phyloP scores from a whole-genome alignment of 495 filamentous ascomycete species.

The Oleoguttula mirabilis region DNA sequence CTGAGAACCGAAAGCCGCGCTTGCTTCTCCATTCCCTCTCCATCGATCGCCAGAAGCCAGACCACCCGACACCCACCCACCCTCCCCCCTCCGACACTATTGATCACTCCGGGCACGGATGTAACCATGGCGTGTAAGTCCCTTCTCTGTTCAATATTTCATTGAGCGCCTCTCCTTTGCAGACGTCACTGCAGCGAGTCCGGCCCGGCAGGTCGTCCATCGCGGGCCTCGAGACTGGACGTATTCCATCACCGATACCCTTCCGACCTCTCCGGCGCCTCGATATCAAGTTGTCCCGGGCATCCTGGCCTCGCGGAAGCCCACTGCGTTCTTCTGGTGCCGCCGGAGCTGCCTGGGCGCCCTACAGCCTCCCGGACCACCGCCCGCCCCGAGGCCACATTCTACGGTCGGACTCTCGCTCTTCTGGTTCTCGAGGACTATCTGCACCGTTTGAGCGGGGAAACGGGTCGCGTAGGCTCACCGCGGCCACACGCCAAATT shows the following conservation, averaged over 20 bases:
- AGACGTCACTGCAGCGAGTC: too few relatives aligned
- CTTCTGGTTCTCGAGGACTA: background rate
- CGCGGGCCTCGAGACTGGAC: conserved; percentile 4
- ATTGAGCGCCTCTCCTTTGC: too few relatives aligned
- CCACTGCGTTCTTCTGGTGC: background rate
- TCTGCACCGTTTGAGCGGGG: conserved; percentile 9
- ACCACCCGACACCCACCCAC: too few relatives aligned
- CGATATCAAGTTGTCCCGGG: conserved; percentile 1
- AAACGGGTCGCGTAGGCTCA: conserved; percentile 23
- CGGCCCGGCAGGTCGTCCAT: conserved; percentile 7
- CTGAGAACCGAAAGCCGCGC: too few relatives aligned
- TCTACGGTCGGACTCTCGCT: conserved; percentile 11
- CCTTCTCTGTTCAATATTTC: too few relatives aligned
- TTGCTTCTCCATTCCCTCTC: too few relatives aligned
- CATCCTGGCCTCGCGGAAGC: conserved; percentile 2
- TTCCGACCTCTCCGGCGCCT: background rate
- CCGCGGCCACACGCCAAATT: conserved; percentile 7
- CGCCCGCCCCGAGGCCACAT: conserved; percentile 7
- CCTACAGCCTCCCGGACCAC: conserved; percentile 1
- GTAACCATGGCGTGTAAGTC: too few relatives aligned
- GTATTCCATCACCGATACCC: conserved; percentile 10
- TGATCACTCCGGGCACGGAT: too few relatives aligned
- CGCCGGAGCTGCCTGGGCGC: conserved; percentile 7
- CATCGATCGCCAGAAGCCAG: too few relatives aligned
- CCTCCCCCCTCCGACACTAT: too few relatives aligned